A percentile compares a stretch with the other conserved stretches of the same genome.
These are phyloP conservation scores for Cladophialophora carrionii DNA, from an alignment of 2,329 filamentous ascomycete genomes.

Conservation along the genomic window DNA sequence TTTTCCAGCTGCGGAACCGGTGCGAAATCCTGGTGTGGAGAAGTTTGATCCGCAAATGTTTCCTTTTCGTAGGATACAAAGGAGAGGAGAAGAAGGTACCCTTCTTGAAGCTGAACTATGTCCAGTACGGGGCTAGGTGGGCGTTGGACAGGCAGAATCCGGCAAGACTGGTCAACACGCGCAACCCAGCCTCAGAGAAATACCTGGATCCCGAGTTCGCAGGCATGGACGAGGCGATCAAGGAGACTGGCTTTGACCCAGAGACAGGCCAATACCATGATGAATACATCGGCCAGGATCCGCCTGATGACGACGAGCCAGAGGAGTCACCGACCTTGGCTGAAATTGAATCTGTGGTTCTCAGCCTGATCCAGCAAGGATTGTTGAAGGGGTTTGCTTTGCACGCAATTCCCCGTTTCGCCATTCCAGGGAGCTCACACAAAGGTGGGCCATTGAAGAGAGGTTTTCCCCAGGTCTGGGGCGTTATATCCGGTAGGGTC, in stretches of 20 bases:
- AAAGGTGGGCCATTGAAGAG: slow-evolving; percentile 66
- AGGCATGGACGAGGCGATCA: slow-evolving; percentile 41
- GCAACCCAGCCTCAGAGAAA: slow-evolving; percentile 39
- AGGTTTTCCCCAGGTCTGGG: slow-evolving; percentile 76
- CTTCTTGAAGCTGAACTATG: slow-evolving; percentile 71
- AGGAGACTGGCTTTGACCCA: slow-evolving; percentile 34
- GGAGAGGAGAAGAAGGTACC: slow-evolving; percentile 66
- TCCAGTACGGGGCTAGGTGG: slow-evolving; percentile 66
- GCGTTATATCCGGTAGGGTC: slow-evolving; percentile 65
- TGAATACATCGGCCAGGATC: slow-evolving; percentile 29
- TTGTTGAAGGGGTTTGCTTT: slow-evolving; percentile 83
- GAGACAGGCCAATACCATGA: slow-evolving; percentile 33
- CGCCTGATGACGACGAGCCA: slow-evolving; percentile 1
- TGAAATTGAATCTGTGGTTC: slow-evolving; percentile 76
- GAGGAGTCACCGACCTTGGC: slow-evolving; percentile 49
- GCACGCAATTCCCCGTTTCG: slow-evolving; percentile 75
- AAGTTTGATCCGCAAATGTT: slow-evolving; percentile 74
- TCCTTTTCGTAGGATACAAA: slow-evolving; percentile 73
- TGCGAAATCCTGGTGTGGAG: slow-evolving; percentile 84
- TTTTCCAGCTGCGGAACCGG: slow-evolving; percentile 74
- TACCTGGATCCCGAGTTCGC: slow-evolving; percentile 47
- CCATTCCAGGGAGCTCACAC: slow-evolving; percentile 72
- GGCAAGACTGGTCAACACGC: slow-evolving; percentile 20
- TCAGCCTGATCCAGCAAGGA: slow-evolving; percentile 76
- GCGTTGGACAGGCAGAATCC: slow-evolving; percentile 36